Conservation (phyloP, 768 basidiomycete genomes). For the Termitomyces sp. region DNA sequence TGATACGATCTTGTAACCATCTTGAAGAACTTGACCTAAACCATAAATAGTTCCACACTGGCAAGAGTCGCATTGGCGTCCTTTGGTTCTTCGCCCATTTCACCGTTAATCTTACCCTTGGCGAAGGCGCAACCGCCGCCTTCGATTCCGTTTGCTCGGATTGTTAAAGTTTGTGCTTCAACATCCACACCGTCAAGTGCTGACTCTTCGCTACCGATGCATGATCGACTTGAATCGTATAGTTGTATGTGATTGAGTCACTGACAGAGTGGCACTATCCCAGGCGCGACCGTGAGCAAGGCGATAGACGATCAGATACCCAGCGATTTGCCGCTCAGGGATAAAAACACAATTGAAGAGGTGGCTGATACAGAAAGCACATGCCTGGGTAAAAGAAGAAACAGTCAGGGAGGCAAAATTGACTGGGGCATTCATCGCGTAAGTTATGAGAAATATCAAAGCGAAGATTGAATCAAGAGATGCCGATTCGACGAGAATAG, state of each 20-base stretch:
- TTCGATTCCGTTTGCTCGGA: not conserved
- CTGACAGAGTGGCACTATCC: slow-evolving; percentile 19
- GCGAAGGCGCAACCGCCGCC: not conserved
- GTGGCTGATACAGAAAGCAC: not conserved
- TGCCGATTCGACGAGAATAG: slow-evolving; percentile 41
- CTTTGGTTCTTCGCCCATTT: not conserved
- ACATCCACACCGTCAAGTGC: not conserved
- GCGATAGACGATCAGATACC: slow-evolving; percentile 37
- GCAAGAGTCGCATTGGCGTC: not conserved
- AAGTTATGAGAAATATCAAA: slow-evolving; percentile 36
- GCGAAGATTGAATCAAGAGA: slow-evolving; percentile 39
- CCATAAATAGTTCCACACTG: too few species aligned
- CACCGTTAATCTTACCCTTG: too few species aligned
- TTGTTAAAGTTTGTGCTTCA: not conserved
- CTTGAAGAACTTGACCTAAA: too few species aligned
- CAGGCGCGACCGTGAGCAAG: slow-evolving; percentile 37
- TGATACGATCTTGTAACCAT: not conserved
- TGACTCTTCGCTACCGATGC: not conserved
- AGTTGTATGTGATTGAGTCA: slow-evolving; percentile 11
- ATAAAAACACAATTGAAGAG: not conserved
- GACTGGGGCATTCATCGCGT: slow-evolving; percentile 33
- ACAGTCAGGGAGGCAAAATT: slow-evolving; percentile 36
- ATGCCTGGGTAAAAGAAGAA: slow-evolving; percentile 32
- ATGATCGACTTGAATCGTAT: not conserved
- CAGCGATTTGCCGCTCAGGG: slow-evolving; percentile 27